Evolutionary conservation across 495 filamentous ascomycete species (phyloP).

Genomic region (Staphylotrichum longicolle): DNA sequence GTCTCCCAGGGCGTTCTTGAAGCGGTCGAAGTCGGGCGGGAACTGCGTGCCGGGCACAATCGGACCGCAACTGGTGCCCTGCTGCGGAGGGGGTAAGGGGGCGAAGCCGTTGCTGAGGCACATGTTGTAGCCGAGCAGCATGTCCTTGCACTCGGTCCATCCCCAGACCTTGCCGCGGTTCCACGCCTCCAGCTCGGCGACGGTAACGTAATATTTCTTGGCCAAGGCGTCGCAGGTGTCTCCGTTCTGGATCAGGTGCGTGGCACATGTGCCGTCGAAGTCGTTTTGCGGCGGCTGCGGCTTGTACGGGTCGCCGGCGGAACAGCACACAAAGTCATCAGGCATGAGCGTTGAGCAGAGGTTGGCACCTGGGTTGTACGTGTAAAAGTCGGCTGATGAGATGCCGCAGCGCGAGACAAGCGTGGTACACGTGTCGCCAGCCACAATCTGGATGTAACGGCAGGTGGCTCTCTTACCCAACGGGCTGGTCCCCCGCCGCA

Average conservation of each 20-base stretch:
- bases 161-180: slow-evolving; percentile 45
- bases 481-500: background rate
- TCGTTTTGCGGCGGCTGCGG: slow-evolving; percentile 35
- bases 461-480: background rate
- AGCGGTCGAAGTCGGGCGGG: slow-evolving; percentile 15
- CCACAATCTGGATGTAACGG: slow-evolving; percentile 23
- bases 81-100: slow-evolving; percentile 34
- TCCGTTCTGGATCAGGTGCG: slow-evolving; percentile 33
- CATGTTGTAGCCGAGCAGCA: slow-evolving; percentile 32
- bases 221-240: slow-evolving; percentile 39
- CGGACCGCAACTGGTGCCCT: slow-evolving; percentile 44
- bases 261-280: slow-evolving; percentile 42
- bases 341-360: slow-evolving; percentile 39
- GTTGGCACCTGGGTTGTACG: slow-evolving; percentile 38
- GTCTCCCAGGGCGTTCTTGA: slow-evolving; percentile 11
- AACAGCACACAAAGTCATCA: slow-evolving; percentile 49
- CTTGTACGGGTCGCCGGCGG: slow-evolving; percentile 36
- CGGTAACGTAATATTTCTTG: slow-evolving; percentile 31
- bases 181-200: slow-evolving; percentile 31
- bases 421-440: slow-evolving; percentile 38
- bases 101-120: slow-evolving; percentile 42
- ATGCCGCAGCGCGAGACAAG: slow-evolving; percentile 45
- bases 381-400: slow-evolving; percentile 37
- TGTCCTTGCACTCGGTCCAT: slow-evolving; percentile 40
- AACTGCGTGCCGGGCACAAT: slow-evolving; percentile 10